Evolutionary conservation across 768 basidiomycete genomes (phyloP), one percentile per base, ranked within the genome.

Genomic region (Lanmaoa rubissima): DNA sequence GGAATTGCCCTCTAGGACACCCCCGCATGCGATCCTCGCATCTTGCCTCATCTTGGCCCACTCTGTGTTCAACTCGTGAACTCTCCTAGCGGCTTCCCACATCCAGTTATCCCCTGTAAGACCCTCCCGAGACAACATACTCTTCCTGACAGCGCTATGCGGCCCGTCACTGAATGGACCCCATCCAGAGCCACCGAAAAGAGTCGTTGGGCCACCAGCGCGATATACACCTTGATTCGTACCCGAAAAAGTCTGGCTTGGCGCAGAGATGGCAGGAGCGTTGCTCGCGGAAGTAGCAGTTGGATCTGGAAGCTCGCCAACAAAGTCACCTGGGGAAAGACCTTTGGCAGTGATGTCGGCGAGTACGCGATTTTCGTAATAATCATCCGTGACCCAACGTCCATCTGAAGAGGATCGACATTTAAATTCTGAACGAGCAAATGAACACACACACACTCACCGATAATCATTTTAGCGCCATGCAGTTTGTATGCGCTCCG

Each of bases 71-170:
- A 85, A 77, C 44, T 90, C 85, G 5, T 74, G 63, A 2, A 86
- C 84, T 35, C 87, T 79, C 62, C 75, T 78, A 1, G 94, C 88
- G 58, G 86, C 86, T 73, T 87, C 81, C 65, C 73, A 78, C 90
- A 98, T 95, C 94, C 94, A 98, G 66, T 96, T 96, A 63, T 94
- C 90, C 66, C 85, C 87, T 36, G 82, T 86, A 11, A 96, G 82
- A 1, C 92, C 91, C 57, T 91, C 88, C n/a, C 89, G 78, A 43
- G 83, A 80, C 53, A 95, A 70, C 65, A 88, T 70, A 26, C 87
- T 86, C 73, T 94, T 92, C 64, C 90, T 81, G 56, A 94, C 90
- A 1, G 88, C 87, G 60, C 89, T 90, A 57, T 92, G 75, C 0
- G 92, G 92, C 1, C 92, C 92, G 63, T 93, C 91, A 54, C 90